These are phyloP conservation scores for Trichomonas tenax DNA, from an alignment of 208 protist genomes.

Conservation along the genomic window DNA sequence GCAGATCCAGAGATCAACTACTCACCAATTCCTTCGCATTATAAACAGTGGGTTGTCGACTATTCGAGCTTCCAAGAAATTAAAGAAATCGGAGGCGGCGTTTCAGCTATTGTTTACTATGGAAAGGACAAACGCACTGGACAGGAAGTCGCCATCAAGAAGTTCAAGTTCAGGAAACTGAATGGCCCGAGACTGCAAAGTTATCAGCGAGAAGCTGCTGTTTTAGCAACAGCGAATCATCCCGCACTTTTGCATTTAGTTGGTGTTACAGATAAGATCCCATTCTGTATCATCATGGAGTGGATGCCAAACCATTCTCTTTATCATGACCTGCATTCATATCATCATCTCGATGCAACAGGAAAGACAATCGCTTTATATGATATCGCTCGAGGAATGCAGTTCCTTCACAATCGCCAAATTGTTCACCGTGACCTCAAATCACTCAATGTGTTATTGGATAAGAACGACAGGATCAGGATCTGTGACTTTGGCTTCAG, in stretches of 20 bases:
- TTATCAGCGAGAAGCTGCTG: neutral
- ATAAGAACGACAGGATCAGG: neutral
- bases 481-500: constrained; percentile 1
- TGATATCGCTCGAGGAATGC: constrained; percentile 7
- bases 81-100: neutral
- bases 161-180: neutral
- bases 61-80: neutral
- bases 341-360: neutral
- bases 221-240: neutral
- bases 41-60: neutral
- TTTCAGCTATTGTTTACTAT: neutral
- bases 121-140: neutral
- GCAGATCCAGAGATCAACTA: neutral
- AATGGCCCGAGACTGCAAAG: neutral
- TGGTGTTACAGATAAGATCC: neutral
- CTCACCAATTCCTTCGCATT: neutral
- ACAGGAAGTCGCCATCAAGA: neutral
- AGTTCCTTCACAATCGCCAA: neutral
- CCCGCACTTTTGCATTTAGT: neutral
- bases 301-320: neutral
- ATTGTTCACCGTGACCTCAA: neutral
- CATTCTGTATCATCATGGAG: constrained; percentile 18
- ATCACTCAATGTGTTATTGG: neutral
- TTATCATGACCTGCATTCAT: neutral
- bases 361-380: neutral